Evolutionary conservation across 2,329 filamentous ascomycete species (phyloP), one percentile per base, ranked within the genome.

Genomic region (Botrytis deweyae): DNA sequence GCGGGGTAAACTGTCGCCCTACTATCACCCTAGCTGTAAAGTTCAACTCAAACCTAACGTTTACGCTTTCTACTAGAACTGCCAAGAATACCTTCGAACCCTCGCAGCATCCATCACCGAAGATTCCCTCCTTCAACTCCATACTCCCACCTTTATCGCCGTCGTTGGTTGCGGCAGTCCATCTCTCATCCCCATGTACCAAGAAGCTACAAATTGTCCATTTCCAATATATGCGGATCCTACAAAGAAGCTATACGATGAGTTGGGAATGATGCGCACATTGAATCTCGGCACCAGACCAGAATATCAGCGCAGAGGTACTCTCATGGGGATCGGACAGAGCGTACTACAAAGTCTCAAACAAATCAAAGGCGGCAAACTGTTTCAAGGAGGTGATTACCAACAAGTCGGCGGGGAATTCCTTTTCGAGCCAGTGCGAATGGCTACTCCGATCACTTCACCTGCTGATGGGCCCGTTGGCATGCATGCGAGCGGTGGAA

Each of bases 171-270:
- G 87, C 79, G 89, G 89, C 9, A 82, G 84, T 16, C 85, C 86
- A 3, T 82, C 84, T n/a, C 80, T 90, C 8, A 89, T 90, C 70
- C 79, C 84, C 44, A 85, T 85, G 80, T 90, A 90, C 78, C 80
- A 79, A 16, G 76, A 81, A 44, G 80, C 83, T 46, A 88, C 87
- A 0, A 75, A 75, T 14, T 88, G 87, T 74, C 83, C 84, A 1
- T 90, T 87, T 79, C 85, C 86, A 14, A 85, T 90, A 74, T 90
- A 88, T 81, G 84, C 87, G 18, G 88, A 90, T 75, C 88, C 88
- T 0, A 85, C 84, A 0, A 83, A 84, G 72, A 84, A 84, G 65
- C 81, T 90, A 2, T 89, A 90, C 80, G 81, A 85, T n/a, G 78
- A 83, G 16, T 83, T 91, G 0, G 86, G 85, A 49, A 88, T 90